A percentile compares a stretch with the other conserved stretches of the same genome.
phyloP scores from a whole-genome alignment of 352 stramenopile species.

The Aphanomyces stellatus region DNA sequence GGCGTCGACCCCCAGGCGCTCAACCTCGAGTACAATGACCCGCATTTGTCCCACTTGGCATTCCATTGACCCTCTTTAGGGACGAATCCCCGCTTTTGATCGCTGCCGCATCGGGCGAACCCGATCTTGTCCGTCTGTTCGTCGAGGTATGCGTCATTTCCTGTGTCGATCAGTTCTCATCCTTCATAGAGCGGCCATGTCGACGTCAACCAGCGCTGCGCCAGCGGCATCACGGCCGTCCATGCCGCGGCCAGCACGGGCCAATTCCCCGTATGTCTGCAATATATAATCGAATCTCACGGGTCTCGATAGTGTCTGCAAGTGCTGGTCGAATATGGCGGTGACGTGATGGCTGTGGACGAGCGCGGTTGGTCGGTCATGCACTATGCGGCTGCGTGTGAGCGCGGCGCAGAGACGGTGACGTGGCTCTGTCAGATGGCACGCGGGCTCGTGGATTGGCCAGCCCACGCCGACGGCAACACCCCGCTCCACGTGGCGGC shows the following conservation, averaged over 20 bases:
- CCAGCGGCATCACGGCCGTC: conserved; percentile 42
- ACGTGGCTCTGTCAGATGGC: conserved; percentile 47
- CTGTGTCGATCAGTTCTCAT: too few species aligned
- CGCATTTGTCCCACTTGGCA: not conserved
- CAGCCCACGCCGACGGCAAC: conserved; percentile 40
- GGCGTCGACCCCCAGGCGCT: conserved; percentile 36
- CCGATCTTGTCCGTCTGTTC: conserved; percentile 25
- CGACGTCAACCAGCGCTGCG: conserved; percentile 35
- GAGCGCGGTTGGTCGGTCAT: conserved; percentile 55
- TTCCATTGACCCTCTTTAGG: conserved; percentile 21
- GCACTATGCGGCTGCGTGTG: conserved; percentile 49
- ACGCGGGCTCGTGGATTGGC: conserved; percentile 37
- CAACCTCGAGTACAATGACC: conserved; percentile 43
- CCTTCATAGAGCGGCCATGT: conserved; percentile 21
- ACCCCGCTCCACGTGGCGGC: conserved; percentile 53
- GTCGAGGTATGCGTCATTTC: conserved; percentile 15
- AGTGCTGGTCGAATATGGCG: conserved; percentile 37
- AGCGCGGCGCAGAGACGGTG: conserved; percentile 30
- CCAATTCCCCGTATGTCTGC: conserved; percentile 28
- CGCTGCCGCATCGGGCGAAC: conserved; percentile 42
- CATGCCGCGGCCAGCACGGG: conserved; percentile 51
- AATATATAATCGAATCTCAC: not conserved
- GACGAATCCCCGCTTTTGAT: conserved; percentile 45
- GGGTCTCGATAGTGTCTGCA: conserved; percentile 33
- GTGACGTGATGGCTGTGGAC: conserved; percentile 27